Conservation (phyloP, 495 filamentous ascomycete species). For the Neurospora sp. region DNA sequence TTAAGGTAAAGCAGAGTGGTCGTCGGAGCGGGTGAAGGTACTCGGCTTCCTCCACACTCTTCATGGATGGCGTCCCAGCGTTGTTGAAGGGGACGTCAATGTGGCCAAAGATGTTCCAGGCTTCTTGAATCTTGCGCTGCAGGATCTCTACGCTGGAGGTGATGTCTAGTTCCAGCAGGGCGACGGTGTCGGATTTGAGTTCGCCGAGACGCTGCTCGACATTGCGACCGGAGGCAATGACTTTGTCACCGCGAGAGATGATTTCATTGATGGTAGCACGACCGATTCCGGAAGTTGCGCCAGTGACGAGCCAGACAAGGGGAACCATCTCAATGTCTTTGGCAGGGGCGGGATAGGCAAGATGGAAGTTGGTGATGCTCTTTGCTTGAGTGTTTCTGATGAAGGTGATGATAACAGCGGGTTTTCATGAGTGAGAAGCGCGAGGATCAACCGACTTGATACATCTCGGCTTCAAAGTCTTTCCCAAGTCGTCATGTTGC, state of each 20-base stretch:
- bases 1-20: background rate
- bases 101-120: constrained; percentile 18
- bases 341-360: background rate
- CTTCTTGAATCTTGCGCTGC: constrained; percentile 6
- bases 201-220: constrained; percentile 17
- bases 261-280: constrained; percentile 28
- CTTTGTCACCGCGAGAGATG: constrained; percentile 35
- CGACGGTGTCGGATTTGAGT: constrained; percentile 10
- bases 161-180: constrained; percentile 33
- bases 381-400: too few species aligned
- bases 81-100: constrained; percentile 27
- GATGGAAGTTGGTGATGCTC: background rate
- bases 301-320: constrained; percentile 20
- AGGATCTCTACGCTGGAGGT: constrained; percentile 16
- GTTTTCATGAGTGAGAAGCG: background rate
- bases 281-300: constrained; percentile 21
- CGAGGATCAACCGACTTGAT: background rate
- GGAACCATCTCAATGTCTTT: constrained; percentile 7
- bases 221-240: constrained; percentile 33
- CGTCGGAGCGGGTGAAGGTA: background rate
- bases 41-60: constrained; percentile 15
- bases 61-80: constrained; percentile 18
- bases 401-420: background rate
- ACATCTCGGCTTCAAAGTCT: background rate
- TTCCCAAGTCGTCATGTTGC: background rate